A percentile compares a stretch with the other conserved stretches of the same genome.
These are phyloP conservation scores for Aphanomyces astaci DNA, from an alignment of 352 stramenopile genomes.

Conservation along the genomic window DNA sequence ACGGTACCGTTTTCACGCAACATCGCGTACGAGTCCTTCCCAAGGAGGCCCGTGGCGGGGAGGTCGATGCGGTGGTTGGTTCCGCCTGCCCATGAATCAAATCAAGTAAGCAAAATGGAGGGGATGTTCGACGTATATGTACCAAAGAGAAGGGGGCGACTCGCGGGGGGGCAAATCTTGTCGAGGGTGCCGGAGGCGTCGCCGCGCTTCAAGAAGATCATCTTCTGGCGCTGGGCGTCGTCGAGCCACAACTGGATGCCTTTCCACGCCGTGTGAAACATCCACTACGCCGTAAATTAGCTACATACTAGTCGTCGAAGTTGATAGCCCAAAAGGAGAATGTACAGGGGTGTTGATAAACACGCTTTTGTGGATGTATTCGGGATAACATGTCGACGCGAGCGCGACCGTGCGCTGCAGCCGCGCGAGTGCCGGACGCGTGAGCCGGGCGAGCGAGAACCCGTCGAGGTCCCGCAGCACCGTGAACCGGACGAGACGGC, in stretches of 20 bases:
- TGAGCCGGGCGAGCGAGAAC: slow-evolving; percentile 55
- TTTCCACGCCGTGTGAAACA: slow-evolving; percentile 69
- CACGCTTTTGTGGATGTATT: slow-evolving; percentile 47
- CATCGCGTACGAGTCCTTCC: slow-evolving; percentile 45
- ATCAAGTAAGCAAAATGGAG: background rate
- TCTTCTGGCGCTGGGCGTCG: slow-evolving; percentile 55
- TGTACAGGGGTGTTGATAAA: slow-evolving; percentile 40
- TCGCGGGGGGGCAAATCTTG: background rate
- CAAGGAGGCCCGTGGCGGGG: slow-evolving; percentile 55
- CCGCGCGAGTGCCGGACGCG: slow-evolving; percentile 43
- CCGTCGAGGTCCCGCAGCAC: slow-evolving; percentile 55
- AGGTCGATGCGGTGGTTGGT: slow-evolving; percentile 45
- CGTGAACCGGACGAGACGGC: slow-evolving; percentile 51
- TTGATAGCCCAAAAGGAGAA: background rate
- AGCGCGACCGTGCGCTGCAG: slow-evolving; percentile 37
- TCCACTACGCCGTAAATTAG: slow-evolving; percentile 26
- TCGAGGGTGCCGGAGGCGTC: slow-evolving; percentile 24
- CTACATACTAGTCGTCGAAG: slow-evolving; percentile 1
- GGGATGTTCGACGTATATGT: background rate
- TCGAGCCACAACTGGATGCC: slow-evolving; percentile 47
- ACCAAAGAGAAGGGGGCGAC: background rate
- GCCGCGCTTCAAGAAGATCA: slow-evolving; percentile 32
- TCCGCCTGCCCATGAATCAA: slow-evolving; percentile 39
- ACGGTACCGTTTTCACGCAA: slow-evolving; percentile 47
- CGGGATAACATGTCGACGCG: slow-evolving; percentile 56